Evolutionary conservation across 1,284 basidiomycete genomes (phyloP), one percentile per base, ranked within the genome.

Genomic region (Boletus semigastroideus): DNA sequence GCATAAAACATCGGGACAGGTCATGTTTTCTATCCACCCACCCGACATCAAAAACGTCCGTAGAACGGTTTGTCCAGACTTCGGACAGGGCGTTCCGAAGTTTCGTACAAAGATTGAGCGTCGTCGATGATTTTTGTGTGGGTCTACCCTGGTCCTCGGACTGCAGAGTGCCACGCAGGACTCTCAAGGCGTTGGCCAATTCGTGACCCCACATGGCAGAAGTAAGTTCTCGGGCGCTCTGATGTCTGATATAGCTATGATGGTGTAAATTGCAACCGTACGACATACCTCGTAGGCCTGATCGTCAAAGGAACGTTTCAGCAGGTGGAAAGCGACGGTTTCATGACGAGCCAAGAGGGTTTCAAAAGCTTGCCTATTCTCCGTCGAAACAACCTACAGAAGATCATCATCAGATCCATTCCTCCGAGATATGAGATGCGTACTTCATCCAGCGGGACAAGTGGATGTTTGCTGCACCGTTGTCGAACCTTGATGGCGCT

Each of bases 41-140:
- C 90, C 84, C 86, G 38, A 82, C 77, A 63, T 90, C 85, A 49
- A 92, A 92, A 2, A 92, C 79, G 64, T 91, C 89, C 11, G 72
- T 73, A 0, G 76, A 66, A 16, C 78, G 74, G 39, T 84, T 84
- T 49, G 82, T 81, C 88, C 90, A 90, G 1, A 89, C 78, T 37
- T 77, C 76, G 19, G 80, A 75, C 55, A 92, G 64, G 0, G 86
- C 79, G 13, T 62, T 63, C 65, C 87, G 87, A 49, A 90, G 59
- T 44, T 76, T 79, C 28, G 69, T 63, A 14, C 79, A 83, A 54
- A 90, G 79, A 6, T 69, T 55, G 27, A 73, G 63, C 1, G 82
- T 69, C 1, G 66, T 67, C 1, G 67, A 19, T 66, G 72, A 37
- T 36, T 65, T 66, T 19, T 55, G 54, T 20, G 65, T 57, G 17